Evolutionary conservation across 2,329 filamentous ascomycete genomes (phyloP).

Genomic region (Fusarium sp.): DNA sequence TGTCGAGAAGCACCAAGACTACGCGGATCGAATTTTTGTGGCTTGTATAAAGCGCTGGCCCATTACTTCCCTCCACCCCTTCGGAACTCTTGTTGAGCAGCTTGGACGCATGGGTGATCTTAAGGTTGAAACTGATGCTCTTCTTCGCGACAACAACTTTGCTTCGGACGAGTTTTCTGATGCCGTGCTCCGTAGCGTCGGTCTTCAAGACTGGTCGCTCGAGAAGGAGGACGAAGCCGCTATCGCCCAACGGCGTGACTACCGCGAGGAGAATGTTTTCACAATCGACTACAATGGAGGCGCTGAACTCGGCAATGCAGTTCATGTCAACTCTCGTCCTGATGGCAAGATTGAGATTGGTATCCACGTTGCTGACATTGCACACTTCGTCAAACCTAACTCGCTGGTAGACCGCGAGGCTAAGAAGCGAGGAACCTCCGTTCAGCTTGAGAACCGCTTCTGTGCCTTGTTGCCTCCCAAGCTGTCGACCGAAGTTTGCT

Average conservation of each 20-base stretch:
- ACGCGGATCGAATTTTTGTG: constrained; percentile 97
- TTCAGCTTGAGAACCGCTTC: constrained; percentile 90
- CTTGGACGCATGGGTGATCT: constrained; percentile 97
- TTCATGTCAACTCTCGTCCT: constrained; percentile 86
- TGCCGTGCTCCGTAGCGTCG: constrained; percentile 91
- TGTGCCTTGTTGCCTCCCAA: constrained; percentile 89
- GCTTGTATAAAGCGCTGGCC: constrained; percentile 99
- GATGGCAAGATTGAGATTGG: constrained; percentile 94
- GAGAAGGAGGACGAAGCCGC: constrained; percentile 82
- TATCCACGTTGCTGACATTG: constrained; percentile 93
- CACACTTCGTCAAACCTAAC: constrained; percentile 96
- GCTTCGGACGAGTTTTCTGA: constrained; percentile 97
- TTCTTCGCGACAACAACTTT: constrained; percentile 98
- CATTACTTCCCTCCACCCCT: constrained; percentile 98
- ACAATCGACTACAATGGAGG: constrained; percentile 92
- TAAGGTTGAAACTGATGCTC: constrained; percentile 96
- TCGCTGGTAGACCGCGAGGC: constrained; percentile 96
- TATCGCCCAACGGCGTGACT: constrained; percentile 83
- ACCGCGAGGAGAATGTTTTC: constrained; percentile 88
- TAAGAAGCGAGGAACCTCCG: constrained; percentile 96
- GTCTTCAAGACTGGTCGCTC: constrained; percentile 90
- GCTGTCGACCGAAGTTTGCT: constrained; percentile 88
- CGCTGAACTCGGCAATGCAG: constrained; percentile 88
- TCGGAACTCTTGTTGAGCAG: constrained; percentile 96
- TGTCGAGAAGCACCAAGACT: constrained; percentile 97